These are phyloP conservation scores for Fusarium sp. DNA, from an alignment of 2,329 filamentous ascomycete genomes.

Conservation along the genomic window DNA sequence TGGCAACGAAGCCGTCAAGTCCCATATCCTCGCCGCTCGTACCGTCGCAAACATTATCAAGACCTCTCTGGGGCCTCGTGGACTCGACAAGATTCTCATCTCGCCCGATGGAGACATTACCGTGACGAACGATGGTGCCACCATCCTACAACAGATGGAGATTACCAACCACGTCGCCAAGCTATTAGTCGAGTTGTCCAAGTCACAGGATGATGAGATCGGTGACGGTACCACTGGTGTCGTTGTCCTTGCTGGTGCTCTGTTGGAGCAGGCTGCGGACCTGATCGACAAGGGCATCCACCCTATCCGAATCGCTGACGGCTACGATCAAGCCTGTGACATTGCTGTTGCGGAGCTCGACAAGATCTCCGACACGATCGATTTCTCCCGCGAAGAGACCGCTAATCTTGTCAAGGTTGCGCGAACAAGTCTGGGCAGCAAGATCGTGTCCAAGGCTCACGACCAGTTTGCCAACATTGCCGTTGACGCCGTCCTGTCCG, in stretches of 20 bases:
- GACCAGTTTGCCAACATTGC: conserved; percentile 98
- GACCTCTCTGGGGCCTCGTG: conserved; percentile 94
- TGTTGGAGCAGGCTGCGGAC: conserved; percentile 96
- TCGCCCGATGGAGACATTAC: conserved; percentile 99
- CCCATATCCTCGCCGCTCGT: conserved; percentile 95
- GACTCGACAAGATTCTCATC: conserved; percentile 99
- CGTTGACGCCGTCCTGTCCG: conserved; percentile 95
- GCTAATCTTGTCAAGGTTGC: conserved; percentile 94
- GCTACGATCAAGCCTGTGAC: conserved; percentile 97
- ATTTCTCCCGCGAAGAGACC: conserved; percentile 86
- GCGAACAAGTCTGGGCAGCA: conserved; percentile 95
- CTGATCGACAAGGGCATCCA: conserved; percentile 99
- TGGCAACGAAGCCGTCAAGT: conserved; percentile 97
- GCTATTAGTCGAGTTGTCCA: conserved; percentile 95
- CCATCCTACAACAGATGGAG: conserved; percentile 98
- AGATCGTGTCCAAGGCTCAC: conserved; percentile 99
- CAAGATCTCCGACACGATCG: conserved; percentile 90
- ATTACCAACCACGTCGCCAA: conserved; percentile 99
- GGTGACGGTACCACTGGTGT: conserved; percentile 98
- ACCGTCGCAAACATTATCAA: conserved; percentile 98
- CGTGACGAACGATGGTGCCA: conserved; percentile 98
- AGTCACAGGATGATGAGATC: conserved; percentile 99
- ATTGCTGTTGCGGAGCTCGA: conserved; percentile 95
- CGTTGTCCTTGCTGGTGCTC: conserved; percentile 93
- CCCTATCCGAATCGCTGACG: conserved; percentile 97